These are phyloP conservation scores for Lasiodiplodia gonubiensis DNA, from an alignment of 2,329 filamentous ascomycete species.

Conservation along the genomic window DNA sequence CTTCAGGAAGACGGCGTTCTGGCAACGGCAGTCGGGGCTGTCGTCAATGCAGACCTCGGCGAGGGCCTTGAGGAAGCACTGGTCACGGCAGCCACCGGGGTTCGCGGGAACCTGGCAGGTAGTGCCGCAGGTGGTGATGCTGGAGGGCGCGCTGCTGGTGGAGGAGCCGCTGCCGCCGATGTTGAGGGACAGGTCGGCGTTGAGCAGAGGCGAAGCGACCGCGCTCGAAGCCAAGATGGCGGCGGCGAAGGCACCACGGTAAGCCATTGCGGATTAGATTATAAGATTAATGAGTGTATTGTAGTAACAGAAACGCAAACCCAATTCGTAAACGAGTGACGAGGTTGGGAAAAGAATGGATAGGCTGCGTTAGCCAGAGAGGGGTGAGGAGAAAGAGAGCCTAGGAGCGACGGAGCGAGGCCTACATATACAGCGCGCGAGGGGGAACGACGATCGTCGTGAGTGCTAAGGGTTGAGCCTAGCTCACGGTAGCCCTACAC, in stretches of 20 bases:
- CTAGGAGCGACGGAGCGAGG: background rate
- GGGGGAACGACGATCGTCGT: background rate
- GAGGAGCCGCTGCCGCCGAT: slow-evolving; percentile 1
- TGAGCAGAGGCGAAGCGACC: slow-evolving; percentile 16
- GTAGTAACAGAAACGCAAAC: slow-evolving; percentile 14
- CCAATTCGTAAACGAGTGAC: slow-evolving; percentile 28
- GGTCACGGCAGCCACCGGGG: slow-evolving; percentile 27
- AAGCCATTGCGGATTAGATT: slow-evolving; percentile 26
- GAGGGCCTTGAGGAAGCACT: slow-evolving; percentile 28
- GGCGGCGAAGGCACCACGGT: slow-evolving; percentile 23
- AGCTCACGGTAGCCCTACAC: slow-evolving; percentile 6
- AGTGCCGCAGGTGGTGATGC: slow-evolving; percentile 17
- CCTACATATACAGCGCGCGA: slow-evolving; percentile 17
- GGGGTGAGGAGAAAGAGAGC: slow-evolving; percentile 25
- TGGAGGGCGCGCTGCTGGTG: slow-evolving; percentile 9
- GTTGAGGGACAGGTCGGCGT: slow-evolving; percentile 15
- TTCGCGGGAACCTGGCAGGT: slow-evolving; percentile 17
- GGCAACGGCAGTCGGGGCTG: slow-evolving; percentile 26
- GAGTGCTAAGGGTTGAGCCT: background rate
- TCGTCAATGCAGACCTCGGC: slow-evolving; percentile 25
- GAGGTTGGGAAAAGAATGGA: slow-evolving; percentile 24
- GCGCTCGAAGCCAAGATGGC: slow-evolving; percentile 19
- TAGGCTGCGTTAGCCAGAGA: slow-evolving; percentile 10
- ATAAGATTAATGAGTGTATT: slow-evolving; percentile 17
- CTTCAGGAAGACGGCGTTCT: slow-evolving; percentile 27